Percentiles rank a stretch among this genome's conserved stretches.
phyloP scores from a whole-genome alignment of 1,284 basidiomycete species.

The Microbotryomycetes sp. region DNA sequence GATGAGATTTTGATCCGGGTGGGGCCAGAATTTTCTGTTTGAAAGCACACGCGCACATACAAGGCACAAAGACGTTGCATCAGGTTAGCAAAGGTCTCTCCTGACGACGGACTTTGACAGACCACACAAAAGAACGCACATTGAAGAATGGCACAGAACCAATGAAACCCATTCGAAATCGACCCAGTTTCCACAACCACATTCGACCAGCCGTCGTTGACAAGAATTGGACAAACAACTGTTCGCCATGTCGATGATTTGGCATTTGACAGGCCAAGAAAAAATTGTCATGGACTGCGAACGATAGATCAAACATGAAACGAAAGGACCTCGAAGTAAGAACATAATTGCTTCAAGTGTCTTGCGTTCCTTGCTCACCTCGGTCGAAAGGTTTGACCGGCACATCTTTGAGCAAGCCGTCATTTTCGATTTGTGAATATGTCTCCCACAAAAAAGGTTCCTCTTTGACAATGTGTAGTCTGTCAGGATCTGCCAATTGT shows the following conservation, averaged over 20 bases:
- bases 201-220: slow-evolving; percentile 11
- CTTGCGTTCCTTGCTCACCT: background rate
- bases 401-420: slow-evolving; percentile 7
- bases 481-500: slow-evolving; percentile 2
- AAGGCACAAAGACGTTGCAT: background rate
- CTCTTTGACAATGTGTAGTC: background rate
- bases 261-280: slow-evolving; percentile 29
- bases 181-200: slow-evolving; percentile 29
- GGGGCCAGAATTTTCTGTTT: slow-evolving; percentile 24
- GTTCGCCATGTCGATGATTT: slow-evolving; percentile 20
- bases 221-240: slow-evolving; percentile 26
- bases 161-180: slow-evolving; percentile 27
- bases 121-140: slow-evolving; percentile 1
- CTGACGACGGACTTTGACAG: background rate
- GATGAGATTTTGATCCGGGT: slow-evolving; percentile 13
- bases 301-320: background rate
- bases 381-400: slow-evolving; percentile 12
- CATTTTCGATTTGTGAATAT: slow-evolving; percentile 12
- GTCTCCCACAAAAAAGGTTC: slow-evolving; percentile 32
- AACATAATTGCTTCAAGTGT: background rate
- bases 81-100: background rate
- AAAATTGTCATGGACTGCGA: slow-evolving; percentile 18
- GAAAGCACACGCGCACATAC: background rate
- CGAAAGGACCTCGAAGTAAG: background rate
- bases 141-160: slow-evolving; percentile 14